Evolutionary conservation across 495 filamentous ascomycete genomes (phyloP).

Genomic region (Penicillium canariense): DNA sequence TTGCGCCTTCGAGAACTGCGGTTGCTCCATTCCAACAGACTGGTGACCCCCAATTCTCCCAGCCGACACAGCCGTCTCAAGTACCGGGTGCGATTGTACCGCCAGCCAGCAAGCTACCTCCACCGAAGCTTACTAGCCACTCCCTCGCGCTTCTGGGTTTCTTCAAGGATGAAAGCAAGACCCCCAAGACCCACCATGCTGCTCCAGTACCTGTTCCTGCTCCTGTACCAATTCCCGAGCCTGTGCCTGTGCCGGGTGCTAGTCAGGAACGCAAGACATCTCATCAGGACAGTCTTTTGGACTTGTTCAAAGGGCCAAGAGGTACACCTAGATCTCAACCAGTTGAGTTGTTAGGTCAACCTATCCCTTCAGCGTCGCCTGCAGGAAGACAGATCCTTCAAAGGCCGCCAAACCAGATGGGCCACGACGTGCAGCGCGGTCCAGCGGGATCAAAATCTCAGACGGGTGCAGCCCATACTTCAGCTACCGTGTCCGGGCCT

Average conservation of each 20-base stretch:
- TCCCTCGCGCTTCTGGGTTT: constrained; percentile 61
- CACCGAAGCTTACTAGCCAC: constrained; percentile 63
- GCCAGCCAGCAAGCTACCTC: constrained; percentile 55
- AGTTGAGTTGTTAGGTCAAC: constrained; percentile 35
- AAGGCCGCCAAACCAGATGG: constrained; percentile 27
- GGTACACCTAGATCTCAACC: constrained; percentile 23
- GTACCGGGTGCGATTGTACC: constrained; percentile 48
- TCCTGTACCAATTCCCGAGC: neutral
- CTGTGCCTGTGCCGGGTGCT: constrained; percentile 13
- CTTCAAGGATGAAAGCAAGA: constrained; percentile 53
- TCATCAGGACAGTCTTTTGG: constrained; percentile 41
- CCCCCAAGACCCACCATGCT: constrained; percentile 32
- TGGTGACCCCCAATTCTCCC: constrained; percentile 50
- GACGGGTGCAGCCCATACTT: constrained; percentile 20
- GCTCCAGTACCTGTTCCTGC: constrained; percentile 23
- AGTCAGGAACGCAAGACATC: constrained; percentile 29
- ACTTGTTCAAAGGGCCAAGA: constrained; percentile 33
- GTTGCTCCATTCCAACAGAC: constrained; percentile 52
- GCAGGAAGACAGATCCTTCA: constrained; percentile 38
- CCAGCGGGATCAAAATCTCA: constrained; percentile 9
- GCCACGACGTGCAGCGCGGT: constrained; percentile 16
- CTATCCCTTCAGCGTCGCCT: constrained; percentile 16
- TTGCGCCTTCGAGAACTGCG: constrained; percentile 21
- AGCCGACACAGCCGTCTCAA: constrained; percentile 37
- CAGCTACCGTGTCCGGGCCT: constrained; percentile 53